Conservation (phyloP, 192 early-diverging fungal species). For the Gryganskiella cystojenkinii region DNA sequence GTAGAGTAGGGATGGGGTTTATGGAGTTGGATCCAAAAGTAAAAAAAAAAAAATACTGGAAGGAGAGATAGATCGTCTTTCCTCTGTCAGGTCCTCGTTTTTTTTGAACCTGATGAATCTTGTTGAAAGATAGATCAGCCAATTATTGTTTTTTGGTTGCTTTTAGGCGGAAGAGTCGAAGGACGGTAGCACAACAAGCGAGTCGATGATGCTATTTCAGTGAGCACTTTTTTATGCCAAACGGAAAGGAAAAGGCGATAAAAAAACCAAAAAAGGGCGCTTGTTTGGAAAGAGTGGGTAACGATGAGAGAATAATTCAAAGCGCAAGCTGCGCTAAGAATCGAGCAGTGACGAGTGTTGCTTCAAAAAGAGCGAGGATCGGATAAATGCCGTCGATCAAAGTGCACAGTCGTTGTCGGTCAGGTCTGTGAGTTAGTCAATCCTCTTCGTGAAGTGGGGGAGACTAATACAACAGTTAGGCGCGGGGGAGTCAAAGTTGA, state of each 20-base stretch:
- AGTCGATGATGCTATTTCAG: conserved; percentile 7
- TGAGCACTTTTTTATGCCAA: too few relatives aligned
- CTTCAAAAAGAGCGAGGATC: too few relatives aligned
- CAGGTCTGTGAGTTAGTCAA: background rate
- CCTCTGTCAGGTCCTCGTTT: background rate
- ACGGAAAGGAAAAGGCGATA: background rate
- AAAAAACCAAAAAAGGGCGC: background rate
- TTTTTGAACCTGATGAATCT: conserved; percentile 2
- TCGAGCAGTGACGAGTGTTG: too few relatives aligned
- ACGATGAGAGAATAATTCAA: too few relatives aligned
- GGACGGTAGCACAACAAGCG: background rate
- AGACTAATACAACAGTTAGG: background rate
- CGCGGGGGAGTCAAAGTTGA: background rate
- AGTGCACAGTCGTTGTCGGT: background rate
- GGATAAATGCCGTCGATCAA: too few relatives aligned
- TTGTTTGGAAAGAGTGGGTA: background rate
- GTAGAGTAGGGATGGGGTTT: background rate
- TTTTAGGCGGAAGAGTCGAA: background rate
- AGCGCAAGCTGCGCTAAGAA: too few relatives aligned
- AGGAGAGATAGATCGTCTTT: background rate
- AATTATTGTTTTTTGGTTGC: too few relatives aligned
- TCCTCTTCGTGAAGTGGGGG: background rate
- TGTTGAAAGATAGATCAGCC: conserved; percentile 16
- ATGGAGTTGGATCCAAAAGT: background rate
- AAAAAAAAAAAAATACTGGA: background rate